Percentiles rank a stretch among this genome's conserved stretches.
phyloP scores from a whole-genome alignment of 2,329 filamentous ascomycete species.

The Aschersonia sp. region DNA sequence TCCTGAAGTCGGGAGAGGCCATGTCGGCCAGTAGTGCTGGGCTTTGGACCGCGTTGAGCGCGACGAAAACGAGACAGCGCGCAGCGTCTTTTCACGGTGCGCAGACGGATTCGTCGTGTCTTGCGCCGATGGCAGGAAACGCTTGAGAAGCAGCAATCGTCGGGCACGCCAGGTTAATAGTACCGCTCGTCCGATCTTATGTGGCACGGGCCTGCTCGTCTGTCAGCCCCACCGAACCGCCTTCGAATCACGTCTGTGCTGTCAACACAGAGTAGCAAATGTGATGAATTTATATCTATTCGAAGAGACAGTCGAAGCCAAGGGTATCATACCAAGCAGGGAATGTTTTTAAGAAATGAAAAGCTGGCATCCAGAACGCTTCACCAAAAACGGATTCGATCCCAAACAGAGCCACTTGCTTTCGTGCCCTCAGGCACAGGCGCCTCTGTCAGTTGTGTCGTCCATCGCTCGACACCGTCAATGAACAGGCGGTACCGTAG shows the following conservation, averaged over 20 bases:
- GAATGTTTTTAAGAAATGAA: too few relatives aligned
- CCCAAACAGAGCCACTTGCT: constrained; percentile 29
- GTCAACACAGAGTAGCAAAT: neutral
- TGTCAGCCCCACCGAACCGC: too few relatives aligned
- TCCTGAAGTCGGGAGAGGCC: constrained; percentile 21
- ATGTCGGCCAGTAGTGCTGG: neutral
- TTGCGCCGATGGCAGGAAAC: too few relatives aligned
- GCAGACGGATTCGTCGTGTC: too few relatives aligned
- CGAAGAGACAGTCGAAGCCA: neutral
- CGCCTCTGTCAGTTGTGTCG: constrained; percentile 36
- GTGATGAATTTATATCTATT: neutral
- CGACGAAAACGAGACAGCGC: too few relatives aligned
- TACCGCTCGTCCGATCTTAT: too few relatives aligned
- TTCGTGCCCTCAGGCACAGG: constrained; percentile 13
- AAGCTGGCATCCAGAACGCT: too few relatives aligned
- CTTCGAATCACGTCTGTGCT: too few relatives aligned
- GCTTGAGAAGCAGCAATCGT: too few relatives aligned
- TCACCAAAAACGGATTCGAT: constrained; percentile 8
- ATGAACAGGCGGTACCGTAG: constrained; percentile 73
- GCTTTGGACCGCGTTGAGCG: neutral
- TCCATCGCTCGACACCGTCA: constrained; percentile 70
- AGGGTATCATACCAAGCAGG: neutral
- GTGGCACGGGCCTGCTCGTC: too few relatives aligned
- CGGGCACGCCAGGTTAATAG: too few relatives aligned
- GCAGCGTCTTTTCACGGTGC: too few relatives aligned